A percentile compares a stretch with the other conserved stretches of the same genome.
These are phyloP conservation scores for Schizosaccharomyces cryophilus DNA, from an alignment of 805 yeast species.

Conservation along the genomic window DNA sequence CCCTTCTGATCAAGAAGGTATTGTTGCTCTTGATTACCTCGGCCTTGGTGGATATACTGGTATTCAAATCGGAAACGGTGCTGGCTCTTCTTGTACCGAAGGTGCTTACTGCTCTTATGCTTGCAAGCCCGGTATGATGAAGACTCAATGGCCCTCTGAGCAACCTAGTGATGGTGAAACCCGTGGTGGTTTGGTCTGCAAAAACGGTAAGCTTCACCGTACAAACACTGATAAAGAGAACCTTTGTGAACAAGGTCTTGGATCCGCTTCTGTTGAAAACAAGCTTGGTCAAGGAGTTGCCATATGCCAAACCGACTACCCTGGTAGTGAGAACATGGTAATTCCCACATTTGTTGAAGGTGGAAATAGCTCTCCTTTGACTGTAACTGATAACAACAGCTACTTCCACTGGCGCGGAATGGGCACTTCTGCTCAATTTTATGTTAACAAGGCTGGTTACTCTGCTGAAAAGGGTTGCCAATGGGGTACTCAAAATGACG, in stretches of 20 bases:
- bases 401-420: slow-evolving; percentile 69
- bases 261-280: slow-evolving; percentile 43
- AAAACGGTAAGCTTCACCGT: slow-evolving; percentile 56
- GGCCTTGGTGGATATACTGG: slow-evolving; percentile 72
- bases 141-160: slow-evolving; percentile 83
- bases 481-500: slow-evolving; percentile 66
- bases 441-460: slow-evolving; percentile 92
- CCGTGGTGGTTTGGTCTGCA: slow-evolving; percentile 79
- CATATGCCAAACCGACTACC: slow-evolving; percentile 94
- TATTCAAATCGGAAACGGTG: slow-evolving; percentile 32
- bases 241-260: slow-evolving; percentile 73
- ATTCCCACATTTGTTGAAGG: slow-evolving; percentile 65
- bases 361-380: slow-evolving; percentile 38
- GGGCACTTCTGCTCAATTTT: slow-evolving; percentile 77
- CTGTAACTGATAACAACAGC: slow-evolving; percentile 53
- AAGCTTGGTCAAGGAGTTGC: slow-evolving; percentile 47
- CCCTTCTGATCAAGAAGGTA: slow-evolving; percentile 60
- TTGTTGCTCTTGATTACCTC: slow-evolving; percentile 42
- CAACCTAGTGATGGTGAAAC: slow-evolving; percentile 83
- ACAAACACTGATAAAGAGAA: slow-evolving; percentile 39
- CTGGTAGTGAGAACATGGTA: slow-evolving; percentile 97
- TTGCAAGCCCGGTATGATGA: slow-evolving; percentile 95
- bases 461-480: slow-evolving; percentile 72
- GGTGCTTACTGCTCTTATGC: slow-evolving; percentile 94
- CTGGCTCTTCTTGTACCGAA: slow-evolving; percentile 44